Conservation (phyloP, 805 yeast species). For the Metschnikowia hibisci region DNA sequence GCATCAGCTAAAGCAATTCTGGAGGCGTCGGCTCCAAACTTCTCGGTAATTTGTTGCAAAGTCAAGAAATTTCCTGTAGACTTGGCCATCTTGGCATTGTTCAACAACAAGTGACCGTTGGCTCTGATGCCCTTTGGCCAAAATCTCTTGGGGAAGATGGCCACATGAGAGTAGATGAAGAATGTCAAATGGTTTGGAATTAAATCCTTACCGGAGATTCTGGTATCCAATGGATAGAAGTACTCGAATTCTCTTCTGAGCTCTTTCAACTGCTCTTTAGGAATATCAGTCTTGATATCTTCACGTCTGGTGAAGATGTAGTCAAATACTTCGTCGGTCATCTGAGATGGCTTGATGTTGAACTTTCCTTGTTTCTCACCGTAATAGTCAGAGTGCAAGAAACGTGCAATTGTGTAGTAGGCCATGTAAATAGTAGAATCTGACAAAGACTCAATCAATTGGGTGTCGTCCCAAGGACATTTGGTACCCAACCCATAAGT, state of each 20-base stretch:
- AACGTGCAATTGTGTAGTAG: constrained; percentile 84
- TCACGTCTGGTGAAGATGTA: constrained; percentile 78
- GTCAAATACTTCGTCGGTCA: constrained; percentile 93
- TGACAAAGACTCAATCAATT: constrained; percentile 88
- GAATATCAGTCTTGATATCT: constrained; percentile 52
- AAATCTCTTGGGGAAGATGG: constrained; percentile 81
- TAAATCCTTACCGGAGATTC: constrained; percentile 94
- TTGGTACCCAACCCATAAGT: constrained; percentile 92
- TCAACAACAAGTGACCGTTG: constrained; percentile 91
- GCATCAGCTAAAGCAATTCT: constrained; percentile 98
- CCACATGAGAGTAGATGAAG: constrained; percentile 89
- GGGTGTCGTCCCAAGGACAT: constrained; percentile 95
- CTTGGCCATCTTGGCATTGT: constrained; percentile 97
- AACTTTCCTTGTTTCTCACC: constrained; percentile 75
- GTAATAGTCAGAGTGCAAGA: constrained; percentile 80
- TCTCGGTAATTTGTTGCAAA: constrained; percentile 72
- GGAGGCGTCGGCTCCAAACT: constrained; percentile 96
- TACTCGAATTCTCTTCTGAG: constrained; percentile 94
- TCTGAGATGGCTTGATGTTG: constrained; percentile 70
- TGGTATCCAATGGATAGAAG: constrained; percentile 90
- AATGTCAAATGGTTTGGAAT: constrained; percentile 96
- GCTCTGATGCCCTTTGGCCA: constrained; percentile 96
- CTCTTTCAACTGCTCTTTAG: constrained; percentile 58
- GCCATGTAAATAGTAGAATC: constrained; percentile 97
- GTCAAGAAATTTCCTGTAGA: constrained; percentile 97